Evolutionary conservation across 2,329 filamentous ascomycete genomes (phyloP).

Genomic region (Chaetomium olivaceum): DNA sequence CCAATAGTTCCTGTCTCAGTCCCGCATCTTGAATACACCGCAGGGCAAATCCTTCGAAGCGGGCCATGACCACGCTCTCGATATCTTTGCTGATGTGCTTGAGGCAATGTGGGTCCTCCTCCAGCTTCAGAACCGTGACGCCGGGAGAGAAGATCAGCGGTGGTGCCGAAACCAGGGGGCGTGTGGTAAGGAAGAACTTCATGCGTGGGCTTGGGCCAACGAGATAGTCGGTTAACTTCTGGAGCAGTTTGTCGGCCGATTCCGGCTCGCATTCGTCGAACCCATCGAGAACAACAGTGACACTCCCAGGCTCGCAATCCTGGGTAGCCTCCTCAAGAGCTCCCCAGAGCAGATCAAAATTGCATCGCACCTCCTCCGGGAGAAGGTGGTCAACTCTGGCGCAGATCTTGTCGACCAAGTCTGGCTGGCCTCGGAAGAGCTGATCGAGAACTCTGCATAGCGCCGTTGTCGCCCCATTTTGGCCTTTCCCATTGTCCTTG

Average conservation of each 20-base stretch:
- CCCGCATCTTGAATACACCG: slow-evolving; percentile 23
- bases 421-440: slow-evolving; percentile 19
- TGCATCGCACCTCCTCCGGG: slow-evolving; percentile 27
- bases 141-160: background rate
- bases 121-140: slow-evolving; percentile 15
- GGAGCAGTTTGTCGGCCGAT: slow-evolving; percentile 23
- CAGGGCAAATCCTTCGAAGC: slow-evolving; percentile 26
- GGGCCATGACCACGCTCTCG: slow-evolving; percentile 22
- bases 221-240: slow-evolving; percentile 21
- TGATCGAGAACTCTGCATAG: slow-evolving; percentile 27
- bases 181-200: slow-evolving; percentile 28
- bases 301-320: slow-evolving; percentile 19
- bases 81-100: slow-evolving; percentile 27
- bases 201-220: slow-evolving; percentile 9
- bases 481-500: slow-evolving; percentile 27
- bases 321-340: slow-evolving; percentile 20
- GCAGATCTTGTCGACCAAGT: slow-evolving; percentile 22
- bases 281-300: slow-evolving; percentile 26
- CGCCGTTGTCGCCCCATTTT: slow-evolving; percentile 25
- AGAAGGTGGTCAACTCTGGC: slow-evolving; percentile 23
- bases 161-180: slow-evolving; percentile 13
- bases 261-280: slow-evolving; percentile 28
- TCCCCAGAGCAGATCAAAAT: slow-evolving; percentile 26
- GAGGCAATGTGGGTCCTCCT: slow-evolving; percentile 26
- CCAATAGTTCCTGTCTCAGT: slow-evolving; percentile 21